A percentile compares a stretch with the other conserved stretches of the same genome.
Conservation (phyloP, 202 grass and related monocot genomes). For the Zizania palustris region DNA sequence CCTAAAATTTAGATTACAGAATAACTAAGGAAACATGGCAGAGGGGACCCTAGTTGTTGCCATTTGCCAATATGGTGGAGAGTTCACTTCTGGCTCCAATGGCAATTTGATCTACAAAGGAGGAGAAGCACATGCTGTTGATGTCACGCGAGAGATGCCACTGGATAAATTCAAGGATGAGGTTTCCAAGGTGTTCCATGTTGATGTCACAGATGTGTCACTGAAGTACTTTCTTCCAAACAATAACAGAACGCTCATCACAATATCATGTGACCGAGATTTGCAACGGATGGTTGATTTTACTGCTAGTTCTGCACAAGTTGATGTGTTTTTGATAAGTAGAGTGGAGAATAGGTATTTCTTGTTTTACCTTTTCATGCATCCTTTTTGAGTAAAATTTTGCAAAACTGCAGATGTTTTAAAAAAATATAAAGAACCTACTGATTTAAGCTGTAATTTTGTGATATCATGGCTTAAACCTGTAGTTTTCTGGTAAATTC, state of each 20-base stretch:
- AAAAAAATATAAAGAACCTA: not conserved
- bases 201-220: slow-evolving; percentile 72
- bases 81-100: slow-evolving; percentile 72
- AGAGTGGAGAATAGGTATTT: slow-evolving; percentile 81
- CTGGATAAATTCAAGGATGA: slow-evolving; percentile 82
- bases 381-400: slow-evolving; percentile 13
- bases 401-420: not conserved
- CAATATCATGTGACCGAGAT: slow-evolving; percentile 88
- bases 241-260: slow-evolving; percentile 84
- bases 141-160: slow-evolving; percentile 64
- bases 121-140: slow-evolving; percentile 88
- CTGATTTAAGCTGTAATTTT: not conserved
- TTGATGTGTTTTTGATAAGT: slow-evolving; percentile 86
- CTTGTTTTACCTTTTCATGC: slow-evolving; percentile 13
- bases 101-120: slow-evolving; percentile 84
- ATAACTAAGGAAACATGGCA: slow-evolving; percentile 34
- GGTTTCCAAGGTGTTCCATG: slow-evolving; percentile 78
- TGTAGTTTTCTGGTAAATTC: no score
- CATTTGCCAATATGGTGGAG: slow-evolving; percentile 91
- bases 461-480: not conserved
- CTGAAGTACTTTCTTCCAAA: slow-evolving; percentile 95
- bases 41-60: slow-evolving; percentile 64
- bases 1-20: not conserved
- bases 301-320: slow-evolving; percentile 66
- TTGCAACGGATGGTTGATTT: slow-evolving; percentile 98